These are phyloP conservation scores for Scedosporium apiospermum DNA, from an alignment of 2,329 filamentous ascomycete genomes.

Conservation along the genomic window DNA sequence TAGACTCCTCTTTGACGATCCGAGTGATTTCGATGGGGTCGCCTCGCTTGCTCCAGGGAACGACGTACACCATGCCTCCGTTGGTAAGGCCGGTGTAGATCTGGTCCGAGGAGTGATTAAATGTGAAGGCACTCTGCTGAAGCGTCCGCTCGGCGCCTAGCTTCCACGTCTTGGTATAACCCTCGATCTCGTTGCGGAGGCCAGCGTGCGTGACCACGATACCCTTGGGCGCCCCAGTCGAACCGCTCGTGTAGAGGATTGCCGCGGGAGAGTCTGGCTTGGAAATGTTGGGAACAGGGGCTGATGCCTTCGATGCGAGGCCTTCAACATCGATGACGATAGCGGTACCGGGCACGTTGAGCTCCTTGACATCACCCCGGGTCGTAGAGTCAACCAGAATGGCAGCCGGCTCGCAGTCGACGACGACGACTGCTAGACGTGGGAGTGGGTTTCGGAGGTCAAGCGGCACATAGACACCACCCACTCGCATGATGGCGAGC, in stretches of 20 bases:
- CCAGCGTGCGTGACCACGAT: slow-evolving; percentile 20
- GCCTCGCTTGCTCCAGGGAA: slow-evolving; percentile 16
- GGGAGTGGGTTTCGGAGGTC: too few relatives aligned
- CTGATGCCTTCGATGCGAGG: too few relatives aligned
- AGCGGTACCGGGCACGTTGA: too few relatives aligned
- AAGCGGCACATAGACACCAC: too few relatives aligned
- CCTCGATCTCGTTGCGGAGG: slow-evolving; percentile 18
- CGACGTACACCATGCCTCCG: slow-evolving; percentile 25
- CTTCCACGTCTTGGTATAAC: slow-evolving; percentile 10
- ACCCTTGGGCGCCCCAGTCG: slow-evolving; percentile 28
- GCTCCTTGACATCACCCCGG: too few relatives aligned
- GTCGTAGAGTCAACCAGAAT: too few relatives aligned
- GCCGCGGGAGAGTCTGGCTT: slow-evolving; percentile 8
- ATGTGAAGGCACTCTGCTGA: slow-evolving; percentile 26
- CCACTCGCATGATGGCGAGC: too few relatives aligned
- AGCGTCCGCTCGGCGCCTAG: slow-evolving; percentile 17
- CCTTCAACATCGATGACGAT: too few relatives aligned
- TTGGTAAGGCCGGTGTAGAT: slow-evolving; percentile 21
- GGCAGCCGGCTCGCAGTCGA: too few relatives aligned
- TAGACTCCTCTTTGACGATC: slow-evolving; percentile 18
- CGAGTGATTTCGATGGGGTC: slow-evolving; percentile 22
- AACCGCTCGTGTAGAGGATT: slow-evolving; percentile 22
- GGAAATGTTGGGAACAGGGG: too few relatives aligned
- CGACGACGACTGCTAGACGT: too few relatives aligned
- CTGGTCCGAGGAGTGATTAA: slow-evolving; percentile 28